These are phyloP conservation scores for Saprolegnia parasitica DNA, from an alignment of 352 stramenopile species.

Conservation along the genomic window DNA sequence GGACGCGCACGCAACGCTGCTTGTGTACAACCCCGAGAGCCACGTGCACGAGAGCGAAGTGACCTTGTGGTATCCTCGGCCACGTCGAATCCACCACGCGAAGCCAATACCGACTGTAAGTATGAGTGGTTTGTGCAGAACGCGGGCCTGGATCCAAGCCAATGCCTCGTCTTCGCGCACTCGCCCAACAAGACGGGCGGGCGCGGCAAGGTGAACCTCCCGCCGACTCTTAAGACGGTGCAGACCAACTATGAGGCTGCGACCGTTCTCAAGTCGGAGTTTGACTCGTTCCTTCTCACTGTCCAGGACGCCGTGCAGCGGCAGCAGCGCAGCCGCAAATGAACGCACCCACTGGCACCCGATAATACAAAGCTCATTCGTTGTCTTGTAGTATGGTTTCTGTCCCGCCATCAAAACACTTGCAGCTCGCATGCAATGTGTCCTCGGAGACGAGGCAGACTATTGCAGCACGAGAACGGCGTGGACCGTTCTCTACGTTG, in stretches of 20 bases:
- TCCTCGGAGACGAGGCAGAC: too few species aligned
- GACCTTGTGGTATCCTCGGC: conserved; percentile 76
- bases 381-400: too few species aligned
- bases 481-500: too few species aligned
- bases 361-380: too few species aligned
- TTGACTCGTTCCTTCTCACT: conserved; percentile 47
- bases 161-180: conserved; percentile 81
- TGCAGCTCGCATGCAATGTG: too few species aligned
- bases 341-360: background rate
- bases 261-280: conserved; percentile 66
- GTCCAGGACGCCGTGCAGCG: conserved; percentile 37
- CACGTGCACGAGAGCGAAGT: conserved; percentile 85
- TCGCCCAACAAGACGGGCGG: conserved; percentile 33
- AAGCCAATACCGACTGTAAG: too few species aligned
- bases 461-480: too few species aligned
- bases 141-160: conserved; percentile 44
- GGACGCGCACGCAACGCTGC: conserved; percentile 77
- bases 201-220: conserved; percentile 40
- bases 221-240: conserved; percentile 40
- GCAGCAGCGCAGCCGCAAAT: conserved; percentile 37
- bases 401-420: too few species aligned
- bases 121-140: conserved; percentile 88
- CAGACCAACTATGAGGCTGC: conserved; percentile 57
- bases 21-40: conserved; percentile 88
- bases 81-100: too few species aligned